Base-by-base conservation (phyloP, 441 rosid species). In the Flueggea neowawraea region DNA sequence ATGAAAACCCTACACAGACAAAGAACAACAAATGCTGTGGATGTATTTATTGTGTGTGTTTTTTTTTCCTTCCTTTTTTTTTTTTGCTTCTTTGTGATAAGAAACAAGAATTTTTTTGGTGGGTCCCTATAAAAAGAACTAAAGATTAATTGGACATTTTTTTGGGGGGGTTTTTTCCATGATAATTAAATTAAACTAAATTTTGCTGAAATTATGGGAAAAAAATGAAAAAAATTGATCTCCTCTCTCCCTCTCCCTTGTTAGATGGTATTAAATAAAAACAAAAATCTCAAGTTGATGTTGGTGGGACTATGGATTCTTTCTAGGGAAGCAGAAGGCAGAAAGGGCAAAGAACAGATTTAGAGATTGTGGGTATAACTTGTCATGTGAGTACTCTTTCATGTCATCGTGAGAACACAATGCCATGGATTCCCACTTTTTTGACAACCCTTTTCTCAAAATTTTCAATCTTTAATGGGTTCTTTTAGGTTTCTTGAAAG, bases 341-440 rank as follows among this genome's bases (percentile, higher is more conserved):
- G 4, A 57, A 17, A 10, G 50, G 60, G 32, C 16, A 17, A 55
- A 12, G 15, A 39, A 57, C 14, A 57, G 16, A 17, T 17, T 16
- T 41, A 43, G 60, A 57, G 31, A 57, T 36, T 57, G 60, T 39
- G 50, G 50, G 50, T 47, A 4, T 36, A 36, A 36, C 41, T 36
- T 36, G 41, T 36, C 6, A 36, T 36, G 41, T 36, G 41, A 36
- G 41, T 36, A 36, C 9, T 5, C 6, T 36, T 47, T 47, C 50
- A 10, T 47, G 50, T 41, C 45, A 15, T 41, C n/a, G 39, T 15
- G 60, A 15, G 41, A 41, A 39, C 16, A 39, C 60, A 57, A 57
- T 10, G 28, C 60, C 50, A 16, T 32, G 50, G 32, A 41, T 57
- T 4, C 41, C 41, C 17, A 22, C 11, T 16, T 33, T 33, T 36